Base-by-base conservation (phyloP, 345 rosid genomes). In the Citrus hindsii region DNA sequence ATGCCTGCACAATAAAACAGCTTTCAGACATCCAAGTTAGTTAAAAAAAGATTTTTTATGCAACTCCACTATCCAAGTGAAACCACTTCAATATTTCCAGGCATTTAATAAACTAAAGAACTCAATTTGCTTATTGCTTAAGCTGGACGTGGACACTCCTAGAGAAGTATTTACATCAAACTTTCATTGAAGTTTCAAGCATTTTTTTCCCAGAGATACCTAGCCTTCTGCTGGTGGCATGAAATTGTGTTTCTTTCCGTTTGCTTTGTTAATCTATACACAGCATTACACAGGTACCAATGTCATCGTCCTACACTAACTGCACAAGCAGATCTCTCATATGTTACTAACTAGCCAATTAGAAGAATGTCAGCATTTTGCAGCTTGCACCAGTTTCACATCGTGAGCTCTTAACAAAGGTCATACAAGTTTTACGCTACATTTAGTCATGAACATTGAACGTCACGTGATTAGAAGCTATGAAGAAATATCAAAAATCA, bases 1-100 rank as follows among this genome's bases (percentile, higher is more conserved):
- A 30, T 81, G 83, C 85, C 99, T 94, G 90, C 82, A 35, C 66
- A 69, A 70, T 6, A 38, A 38, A 76, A 79, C 69, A 62, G 53
- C 53, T 61, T 2, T 7, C 62, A 86, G 73, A 69, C 48, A 69
- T 67, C 40, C 3, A 67, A 33, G 19, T 51, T 32, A 18, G 61
- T 37, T 5, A 56, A 56, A 7, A 7, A 18, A 58, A 2, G 22
- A 16, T 7, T 37, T 59, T 18, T 60, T 55, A 37, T 59, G 6
- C 25, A 38, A 24, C 38, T 60, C 40, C 5, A 62, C 58, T 25
- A 28, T 21, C 28, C 32, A 46, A 19, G 9, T 18, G 10, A 61
- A 25, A 55, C 59, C 55, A 24, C 46, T 48, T 48, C 66, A 6
- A 75, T 21, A 16, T 25, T 22, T 16, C 4, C 55, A 22, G 25